Base-by-base conservation (phyloP, 371 early-diverging fungal genomes). In the Choanephora cucurbitarum region DNA sequence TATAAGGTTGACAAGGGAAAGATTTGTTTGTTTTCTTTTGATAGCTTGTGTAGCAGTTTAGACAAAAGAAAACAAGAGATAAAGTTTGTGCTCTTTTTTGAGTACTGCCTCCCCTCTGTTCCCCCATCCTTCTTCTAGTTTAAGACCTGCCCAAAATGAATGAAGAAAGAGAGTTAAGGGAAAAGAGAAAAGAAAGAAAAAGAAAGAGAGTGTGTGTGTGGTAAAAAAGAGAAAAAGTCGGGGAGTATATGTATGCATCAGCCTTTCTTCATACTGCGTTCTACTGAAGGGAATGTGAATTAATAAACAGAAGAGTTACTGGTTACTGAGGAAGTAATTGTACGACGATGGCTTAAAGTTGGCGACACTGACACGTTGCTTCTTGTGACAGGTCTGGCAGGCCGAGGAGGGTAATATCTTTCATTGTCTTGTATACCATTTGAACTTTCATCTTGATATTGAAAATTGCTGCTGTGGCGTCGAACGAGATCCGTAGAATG, bases 401-500 rank as follows among this genome's bases (percentile, higher is more conserved):
- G 60, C 34, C 52, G 42, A 43, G 49, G 57, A 21, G 49, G 57
- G 21, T 49, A 49, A 23, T 57, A 57, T 4, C 23, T 23, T 15
- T 49, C 49, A 6, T 43, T 15, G 18, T 58, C 58, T 17, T 58
- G 28, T 28, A 28, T 51, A 14, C 23, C 44, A 19, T 50, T 23
- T 15, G 34, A 51, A 52, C 44, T 28, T 13, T 39, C 34, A 18
- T 32, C 14, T 18, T 43, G 31, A 8, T 23, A 18, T 45, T 50
- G 45, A 40, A 52, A 42, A 41, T 18, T 56, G 33, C 49, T 42
- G 7, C 42, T 41, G 8, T 46, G 47, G 5, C 28, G 53, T 28
- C 57, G 53, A 11, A 62, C 41, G 28, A 62, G 42, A 33, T 62
- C 63, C 0, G 57, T 48, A 13, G 57, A 52, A 2, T 49, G 48